Base-by-base conservation (phyloP, 441 rosid genomes). In the Pelargonium exstipulatum region DNA sequence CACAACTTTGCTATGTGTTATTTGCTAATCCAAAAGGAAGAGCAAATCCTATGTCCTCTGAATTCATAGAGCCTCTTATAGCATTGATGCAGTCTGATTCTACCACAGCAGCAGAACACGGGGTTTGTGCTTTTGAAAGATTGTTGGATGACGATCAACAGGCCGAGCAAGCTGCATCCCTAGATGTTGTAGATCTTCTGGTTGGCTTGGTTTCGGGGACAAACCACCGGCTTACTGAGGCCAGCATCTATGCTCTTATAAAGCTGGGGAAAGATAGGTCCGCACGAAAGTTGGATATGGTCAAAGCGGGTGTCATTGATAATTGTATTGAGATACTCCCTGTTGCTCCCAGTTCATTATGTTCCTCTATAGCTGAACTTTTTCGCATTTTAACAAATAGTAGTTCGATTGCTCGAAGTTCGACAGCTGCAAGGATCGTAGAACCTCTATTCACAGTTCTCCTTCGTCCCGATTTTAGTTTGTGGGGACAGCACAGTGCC, bases 401-500 rank as follows among this genome's bases (percentile, higher is more conserved):
- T 77, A 88, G 89, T 48, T 86, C 81, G 22, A 79, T 91, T 71
- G 95, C 98, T 74, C 82, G 90, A 80, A 85, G 96, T 80, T 83
- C 89, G 57, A 89, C 85, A 43, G 96, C 93, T 32, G 81, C 87
- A 61, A 85, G 81, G 79, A 83, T 89, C 77, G 88, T 94, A 45
- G 90, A 91, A 67, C 98, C 97, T 6, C 90, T 94, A 62, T 89
- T 94, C 72, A 75, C 77, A 76, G 83, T 87, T 73, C 76, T 94
- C 77, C 87, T 76, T 73, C 89, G 86, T 69, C 83, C 86, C 5
- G 95, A 94, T 77, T 84, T 94, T 71, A 81, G 77, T 74, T 81
- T 86, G 67, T 87, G 86, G 89, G 97, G 98, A 65, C 96, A 94
- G 71, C 95, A 91, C 70, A 80, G 97, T 76, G 88, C 90, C 67